Evolutionary conservation across 768 basidiomycete species (phyloP), one percentile per base, ranked within the genome.

Genomic region (Lactarius psammicola): DNA sequence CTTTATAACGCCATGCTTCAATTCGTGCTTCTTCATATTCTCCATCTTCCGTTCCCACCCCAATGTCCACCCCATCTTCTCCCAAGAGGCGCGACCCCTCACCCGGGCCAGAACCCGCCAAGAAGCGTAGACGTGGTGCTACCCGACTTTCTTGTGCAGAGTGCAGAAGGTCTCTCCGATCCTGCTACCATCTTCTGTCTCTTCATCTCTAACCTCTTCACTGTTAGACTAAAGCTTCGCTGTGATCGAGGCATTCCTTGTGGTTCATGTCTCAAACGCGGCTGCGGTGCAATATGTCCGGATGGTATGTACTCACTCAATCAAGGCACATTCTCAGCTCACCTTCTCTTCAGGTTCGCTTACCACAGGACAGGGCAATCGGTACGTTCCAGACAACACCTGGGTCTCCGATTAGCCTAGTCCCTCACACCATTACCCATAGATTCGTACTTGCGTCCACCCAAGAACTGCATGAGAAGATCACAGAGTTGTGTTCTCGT

Each of bases 381-480:
- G 88, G 89, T 88, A 70, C 56, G 78, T 72, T 60, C n/a, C 40
- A 56, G 49, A 68, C 69, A 31, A 57, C 33, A 3, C 10, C 15
- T 40, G 30, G 23, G 34, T 51, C 56, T 44, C 49, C 49, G 10
- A 11, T 15, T 61, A 51, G 28, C 44, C 59, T 56, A 23, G 38
- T 42, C 55, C 23, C 31, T 30, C 54, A 69, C 59, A 64, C 56
- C 20, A 62, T 66, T 46, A 68, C 28, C 20, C n/a, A 60, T 68
- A 89, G 89, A 26, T 92, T 92, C 71, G 89, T 92, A 0, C 83
- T 92, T 33, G 90, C 89, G 0, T 89, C 88, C 0, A 91, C 89
- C 0, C 87, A 88, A 74, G 90, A 92, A 69, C 79, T 92, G 1
- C 90, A 92, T 71, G 89, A 92, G 75, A 92, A 92, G 75, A 92